Evolutionary conservation across 106 monocot species (phyloP).

Genomic region (Alisma plantagoaquatica): DNA sequence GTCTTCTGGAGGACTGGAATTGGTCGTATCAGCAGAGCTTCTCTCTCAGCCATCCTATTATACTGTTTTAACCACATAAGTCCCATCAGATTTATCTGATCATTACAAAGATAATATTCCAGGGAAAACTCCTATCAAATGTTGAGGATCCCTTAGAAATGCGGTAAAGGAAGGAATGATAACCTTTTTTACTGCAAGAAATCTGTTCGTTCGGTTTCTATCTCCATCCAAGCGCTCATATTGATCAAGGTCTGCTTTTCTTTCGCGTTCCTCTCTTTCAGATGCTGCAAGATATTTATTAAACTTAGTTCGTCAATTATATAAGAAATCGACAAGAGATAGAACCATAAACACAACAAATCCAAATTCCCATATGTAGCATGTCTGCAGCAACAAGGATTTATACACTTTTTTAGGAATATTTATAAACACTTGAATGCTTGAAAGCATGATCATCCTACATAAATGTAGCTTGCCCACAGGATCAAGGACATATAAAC

Average conservation of each 20-base stretch:
- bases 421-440: no score
- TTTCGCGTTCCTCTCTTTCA: slow-evolving; percentile 89
- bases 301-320: no score
- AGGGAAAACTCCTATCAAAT: neutral
- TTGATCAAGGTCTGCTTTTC: slow-evolving; percentile 97
- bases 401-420: no score
- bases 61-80: slow-evolving; percentile 87
- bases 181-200: slow-evolving; percentile 94
- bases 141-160: neutral
- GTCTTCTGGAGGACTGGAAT: slow-evolving; percentile 85
- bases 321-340: slow-evolving; percentile 12
- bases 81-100: no score
- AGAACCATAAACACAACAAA: neutral
- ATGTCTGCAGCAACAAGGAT: neutral
- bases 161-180: neutral
- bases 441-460: neutral
- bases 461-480: neutral
- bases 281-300: slow-evolving; percentile 48
- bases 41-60: slow-evolving; percentile 81
- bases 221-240: slow-evolving; percentile 84
- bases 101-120: slow-evolving; percentile 19
- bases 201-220: slow-evolving; percentile 82
- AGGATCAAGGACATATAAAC: no score
- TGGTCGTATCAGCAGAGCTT: slow-evolving; percentile 83
- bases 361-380: neutral